Base-by-base conservation (phyloP, 257 asterid species). In the Jaltomata sinuosa region DNA sequence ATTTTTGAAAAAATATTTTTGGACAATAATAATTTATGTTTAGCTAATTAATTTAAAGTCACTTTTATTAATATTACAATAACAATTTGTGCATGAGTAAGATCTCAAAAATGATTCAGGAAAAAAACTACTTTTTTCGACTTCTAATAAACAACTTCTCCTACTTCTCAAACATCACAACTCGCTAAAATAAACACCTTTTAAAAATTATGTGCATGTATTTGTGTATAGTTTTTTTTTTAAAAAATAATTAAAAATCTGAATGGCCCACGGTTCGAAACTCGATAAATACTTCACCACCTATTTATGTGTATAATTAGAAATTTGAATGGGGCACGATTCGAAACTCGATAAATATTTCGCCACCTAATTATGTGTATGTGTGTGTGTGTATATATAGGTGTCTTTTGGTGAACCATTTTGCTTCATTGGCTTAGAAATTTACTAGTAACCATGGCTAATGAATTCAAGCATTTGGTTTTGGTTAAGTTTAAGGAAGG, bases 401-500 rank as follows among this genome's bases (percentile, higher is more conserved):
- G 49, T 52, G 14, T 45, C 62, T 65, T 69, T 29, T 59, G 80
- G 59, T 79, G 36, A 84, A 61, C 49, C 87, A 86, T 86, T 86
- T 61, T 85, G 78, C 82, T 52, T 64, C 77, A 77, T n/a, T 71
- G 53, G 50, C 34, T 21, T 22, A 27, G 8, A 22, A 45, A 34
- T 59, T 32, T 45, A 31, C 71, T 27, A 74, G 84, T 65, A 65
- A 40, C 81, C 38, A 90, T 91, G 93, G 93, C 92, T 83, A 15
- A 40, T 62, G 98, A 89, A 38, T 95, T 95, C 91, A 93, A 92
- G 79, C 97, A 95, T 87, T 77, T 97, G 92, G 99, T 94, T 84
- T 86, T 97, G 72, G 99, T 90, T 55, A 94, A 94, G 92, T 97
- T 97, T 92, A 97, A 94, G 59, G 91, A 92, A 53, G 94, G 79